Conservation (phyloP, 768 basidiomycete genomes). For the Mrakia gelida region DNA sequence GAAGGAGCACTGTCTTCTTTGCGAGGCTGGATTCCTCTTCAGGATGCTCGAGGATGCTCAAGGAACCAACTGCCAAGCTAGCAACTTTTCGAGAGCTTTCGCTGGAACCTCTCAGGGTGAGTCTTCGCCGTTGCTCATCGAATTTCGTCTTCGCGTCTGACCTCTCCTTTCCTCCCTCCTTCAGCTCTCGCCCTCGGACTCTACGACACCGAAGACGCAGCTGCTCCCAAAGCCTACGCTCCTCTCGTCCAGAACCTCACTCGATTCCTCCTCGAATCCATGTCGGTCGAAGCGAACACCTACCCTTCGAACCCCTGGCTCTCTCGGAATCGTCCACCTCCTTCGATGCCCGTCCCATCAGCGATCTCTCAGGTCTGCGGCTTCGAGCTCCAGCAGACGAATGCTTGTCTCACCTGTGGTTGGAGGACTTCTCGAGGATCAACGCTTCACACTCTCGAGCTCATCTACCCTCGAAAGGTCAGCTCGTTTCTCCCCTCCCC, state of each 20-base stretch:
- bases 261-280: conserved; percentile 81
- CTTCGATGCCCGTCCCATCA: conserved; percentile 48
- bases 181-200: conserved; percentile 70
- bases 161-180: conserved; percentile 2
- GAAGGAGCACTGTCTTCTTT: conserved; percentile 86
- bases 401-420: conserved; percentile 71
- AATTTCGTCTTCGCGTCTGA: not conserved
- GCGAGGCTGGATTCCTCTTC: conserved; percentile 89
- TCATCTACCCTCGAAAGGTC: conserved; percentile 78
- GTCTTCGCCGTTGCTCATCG: conserved; percentile 17
- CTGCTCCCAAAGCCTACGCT: conserved; percentile 71
- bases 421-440: conserved; percentile 67
- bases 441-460: conserved; percentile 75
- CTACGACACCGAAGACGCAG: conserved; percentile 72
- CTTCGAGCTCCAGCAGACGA: conserved; percentile 68
- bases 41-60: conserved; percentile 93
- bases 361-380: conserved; percentile 83
- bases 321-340: conserved; percentile 40
- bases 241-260: conserved; percentile 93
- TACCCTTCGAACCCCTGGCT: conserved; percentile 58
- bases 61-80: conserved; percentile 91
- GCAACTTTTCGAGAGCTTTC: conserved; percentile 93
- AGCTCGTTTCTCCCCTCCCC: not conserved
- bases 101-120: conserved; percentile 80
- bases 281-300: conserved; percentile 67